Percentiles rank a stretch among this genome's conserved stretches.
Evolutionary conservation across 2,329 filamentous ascomycete genomes (phyloP).

Genomic region (Fusarium pseudoanthophilum): DNA sequence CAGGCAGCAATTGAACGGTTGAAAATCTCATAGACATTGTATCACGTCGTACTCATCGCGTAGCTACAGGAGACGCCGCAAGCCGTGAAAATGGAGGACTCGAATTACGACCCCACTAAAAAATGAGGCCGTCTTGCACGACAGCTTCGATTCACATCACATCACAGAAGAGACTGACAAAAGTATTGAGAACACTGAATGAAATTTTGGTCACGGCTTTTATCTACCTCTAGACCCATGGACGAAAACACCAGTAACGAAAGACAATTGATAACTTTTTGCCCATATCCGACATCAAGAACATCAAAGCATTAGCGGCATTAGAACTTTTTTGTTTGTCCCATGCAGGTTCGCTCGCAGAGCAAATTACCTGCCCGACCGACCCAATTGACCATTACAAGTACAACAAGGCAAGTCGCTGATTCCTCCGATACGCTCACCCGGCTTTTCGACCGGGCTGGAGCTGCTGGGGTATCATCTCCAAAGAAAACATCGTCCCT

Average conservation of each 20-base stretch:
- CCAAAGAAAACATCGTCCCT: slow-evolving; percentile 35
- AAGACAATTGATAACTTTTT: slow-evolving; percentile 38
- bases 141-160: not conserved
- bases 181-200: slow-evolving; percentile 11
- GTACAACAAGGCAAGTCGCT: slow-evolving; percentile 3
- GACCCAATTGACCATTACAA: not conserved
- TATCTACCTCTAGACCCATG: slow-evolving; percentile 43
- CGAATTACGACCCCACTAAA: not conserved
- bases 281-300: slow-evolving; percentile 33
- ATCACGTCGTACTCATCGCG: not conserved
- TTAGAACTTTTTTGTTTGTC: slow-evolving; percentile 24
- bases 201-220: slow-evolving; percentile 38
- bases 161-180: not conserved
- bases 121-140: not conserved
- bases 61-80: not conserved
- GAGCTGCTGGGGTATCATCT: slow-evolving; percentile 37
- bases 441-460: slow-evolving; percentile 37
- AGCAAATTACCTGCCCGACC: slow-evolving; percentile 24
- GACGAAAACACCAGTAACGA: slow-evolving; percentile 36
- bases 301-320: slow-evolving; percentile 43
- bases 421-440: slow-evolving; percentile 39
- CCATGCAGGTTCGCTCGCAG: slow-evolving; percentile 28
- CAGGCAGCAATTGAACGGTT: not conserved
- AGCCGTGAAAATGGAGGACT: not conserved
- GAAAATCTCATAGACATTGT: not conserved